Conservation (phyloP, 208 protist species). For the Angomonas ambiguus region DNA sequence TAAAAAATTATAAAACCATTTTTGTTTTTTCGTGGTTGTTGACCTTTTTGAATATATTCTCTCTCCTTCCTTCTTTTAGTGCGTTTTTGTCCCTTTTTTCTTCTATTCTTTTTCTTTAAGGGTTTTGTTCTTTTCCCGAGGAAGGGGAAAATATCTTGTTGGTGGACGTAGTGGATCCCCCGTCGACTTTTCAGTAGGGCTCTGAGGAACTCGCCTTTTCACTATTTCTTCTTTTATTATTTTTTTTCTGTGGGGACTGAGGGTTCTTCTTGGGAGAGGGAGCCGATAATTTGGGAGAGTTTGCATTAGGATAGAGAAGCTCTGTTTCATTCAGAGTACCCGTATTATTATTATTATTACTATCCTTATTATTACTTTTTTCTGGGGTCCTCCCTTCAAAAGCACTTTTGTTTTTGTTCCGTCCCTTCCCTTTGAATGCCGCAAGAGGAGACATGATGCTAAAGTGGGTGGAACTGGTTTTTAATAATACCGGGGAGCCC, state of each 20-base stretch:
- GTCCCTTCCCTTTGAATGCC: not conserved
- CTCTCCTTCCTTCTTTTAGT: not conserved
- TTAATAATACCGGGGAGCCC: not conserved
- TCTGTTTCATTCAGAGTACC: not conserved
- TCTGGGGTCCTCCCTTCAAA: not conserved
- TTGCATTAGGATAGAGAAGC: not conserved
- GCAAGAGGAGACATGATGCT: not conserved
- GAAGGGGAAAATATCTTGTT: not conserved
- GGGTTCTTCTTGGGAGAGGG: not conserved
- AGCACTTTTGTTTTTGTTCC: not conserved
- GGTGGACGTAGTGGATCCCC: not conserved
- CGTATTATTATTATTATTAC: not conserved
- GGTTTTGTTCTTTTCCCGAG: not conserved
- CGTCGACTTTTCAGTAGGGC: slow-evolving; percentile 3
- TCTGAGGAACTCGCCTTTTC: not conserved
- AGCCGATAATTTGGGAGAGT: not conserved
- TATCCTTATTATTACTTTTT: slow-evolving; percentile 3
- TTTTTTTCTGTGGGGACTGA: not conserved
- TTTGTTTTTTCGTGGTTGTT: not conserved
- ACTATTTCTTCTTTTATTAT: not conserved
- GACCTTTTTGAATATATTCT: not conserved
- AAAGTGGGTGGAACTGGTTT: not conserved
- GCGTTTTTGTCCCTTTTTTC: not conserved
- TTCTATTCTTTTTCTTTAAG: not conserved
- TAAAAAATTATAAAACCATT: not conserved